phyloP scores from a whole-genome alignment of 2,329 filamentous ascomycete genomes.

The Sphaerulina populicola region DNA sequence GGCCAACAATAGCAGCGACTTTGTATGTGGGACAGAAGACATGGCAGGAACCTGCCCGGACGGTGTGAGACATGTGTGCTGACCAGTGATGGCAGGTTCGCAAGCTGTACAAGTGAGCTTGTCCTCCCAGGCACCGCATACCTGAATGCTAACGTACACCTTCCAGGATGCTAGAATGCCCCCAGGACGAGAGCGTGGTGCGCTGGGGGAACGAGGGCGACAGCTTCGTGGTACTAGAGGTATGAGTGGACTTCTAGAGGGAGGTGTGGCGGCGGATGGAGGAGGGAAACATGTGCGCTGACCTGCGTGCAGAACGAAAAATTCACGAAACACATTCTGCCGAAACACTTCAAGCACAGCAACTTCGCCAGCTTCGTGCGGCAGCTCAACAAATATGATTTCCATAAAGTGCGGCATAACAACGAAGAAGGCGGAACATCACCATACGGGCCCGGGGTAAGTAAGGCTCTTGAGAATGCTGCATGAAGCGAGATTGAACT shows the following conservation, averaged over 20 bases:
- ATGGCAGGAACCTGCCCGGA: neutral
- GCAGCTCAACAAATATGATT: slow-evolving; percentile 58
- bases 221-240: slow-evolving; percentile 95
- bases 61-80: slow-evolving; percentile 3
- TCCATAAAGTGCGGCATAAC: slow-evolving; percentile 91
- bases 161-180: slow-evolving; percentile 86
- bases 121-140: neutral
- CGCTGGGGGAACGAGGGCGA: slow-evolving; percentile 92
- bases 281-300: slow-evolving; percentile 1
- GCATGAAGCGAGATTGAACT: slow-evolving; percentile 22
- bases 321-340: slow-evolving; percentile 93
- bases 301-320: slow-evolving; percentile 68
- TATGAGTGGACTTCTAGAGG: slow-evolving; percentile 36
- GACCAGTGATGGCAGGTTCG: slow-evolving; percentile 58
- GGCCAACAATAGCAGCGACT: slow-evolving; percentile 85
- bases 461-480: slow-evolving; percentile 37
- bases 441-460: slow-evolving; percentile 71
- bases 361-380: slow-evolving; percentile 72
- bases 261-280: neutral
- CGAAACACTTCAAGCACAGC: slow-evolving; percentile 96
- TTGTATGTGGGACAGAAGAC: slow-evolving; percentile 54
- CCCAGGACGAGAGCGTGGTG: slow-evolving; percentile 83
- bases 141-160: neutral
- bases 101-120: slow-evolving; percentile 88
- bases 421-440: slow-evolving; percentile 78